A percentile compares a stretch with the other conserved stretches of the same genome.
These are phyloP conservation scores for Tagetes erecta DNA, from an alignment of 129 eudicot species.

Conservation along the genomic window DNA sequence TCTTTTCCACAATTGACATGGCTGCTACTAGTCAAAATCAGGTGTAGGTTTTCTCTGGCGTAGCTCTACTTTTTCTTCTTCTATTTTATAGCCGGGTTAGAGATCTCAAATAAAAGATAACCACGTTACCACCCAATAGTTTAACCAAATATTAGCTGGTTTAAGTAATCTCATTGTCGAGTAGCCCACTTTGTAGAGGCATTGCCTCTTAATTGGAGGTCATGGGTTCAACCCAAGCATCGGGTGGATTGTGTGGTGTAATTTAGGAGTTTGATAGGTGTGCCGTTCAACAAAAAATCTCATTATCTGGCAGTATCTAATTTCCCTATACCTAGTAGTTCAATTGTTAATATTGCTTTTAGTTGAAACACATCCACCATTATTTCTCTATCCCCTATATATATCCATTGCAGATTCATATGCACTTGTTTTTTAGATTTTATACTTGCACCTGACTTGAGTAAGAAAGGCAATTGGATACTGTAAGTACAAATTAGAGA, in stretches of 20 bases:
- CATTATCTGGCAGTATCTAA: neutral
- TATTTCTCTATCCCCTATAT: neutral
- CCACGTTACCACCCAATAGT: neutral
- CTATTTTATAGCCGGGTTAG: neutral
- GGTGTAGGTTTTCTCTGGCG: neutral
- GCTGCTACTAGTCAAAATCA: slow-evolving; percentile 1
- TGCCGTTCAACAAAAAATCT: too few species aligned
- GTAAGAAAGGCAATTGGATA: neutral
- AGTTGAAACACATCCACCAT: neutral
- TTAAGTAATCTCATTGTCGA: neutral
- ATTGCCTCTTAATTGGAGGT: too few species aligned
- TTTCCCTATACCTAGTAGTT: neutral
- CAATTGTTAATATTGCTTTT: neutral
- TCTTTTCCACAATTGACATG: neutral
- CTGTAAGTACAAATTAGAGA: slow-evolving; percentile 10
- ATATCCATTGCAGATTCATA: neutral
- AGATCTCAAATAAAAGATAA: neutral
- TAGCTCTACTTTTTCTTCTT: neutral
- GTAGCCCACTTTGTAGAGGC: too few species aligned
- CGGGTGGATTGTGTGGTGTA: too few species aligned
- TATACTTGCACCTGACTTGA: slow-evolving; percentile 4
- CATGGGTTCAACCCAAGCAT: too few species aligned
- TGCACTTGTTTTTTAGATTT: slow-evolving; percentile 9
- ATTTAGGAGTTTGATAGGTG: too few species aligned
- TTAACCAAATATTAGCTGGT: slow-evolving; percentile 11